Conservation (phyloP, 164 flowering plant genomes). For the Brasenia schreberi region DNA sequence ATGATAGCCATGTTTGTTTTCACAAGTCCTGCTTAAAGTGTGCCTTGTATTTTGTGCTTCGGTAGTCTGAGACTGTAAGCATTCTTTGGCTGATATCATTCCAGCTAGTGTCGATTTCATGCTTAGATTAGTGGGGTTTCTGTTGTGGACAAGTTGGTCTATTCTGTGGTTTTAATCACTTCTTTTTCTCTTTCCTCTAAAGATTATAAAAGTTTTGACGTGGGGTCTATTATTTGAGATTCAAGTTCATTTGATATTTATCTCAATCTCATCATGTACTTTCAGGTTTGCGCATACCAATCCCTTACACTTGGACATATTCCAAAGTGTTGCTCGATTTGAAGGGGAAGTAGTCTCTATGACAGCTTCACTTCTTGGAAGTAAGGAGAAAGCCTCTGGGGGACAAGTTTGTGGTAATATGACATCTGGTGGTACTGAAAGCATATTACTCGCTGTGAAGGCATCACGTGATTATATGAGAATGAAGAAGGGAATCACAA, state of each 20-base stretch:
- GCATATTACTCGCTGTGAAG: slow-evolving; percentile 85
- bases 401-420: slow-evolving; percentile 96
- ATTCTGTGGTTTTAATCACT: no score
- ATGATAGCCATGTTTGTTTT: no score
- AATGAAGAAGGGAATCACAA: slow-evolving; percentile 59
- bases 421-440: slow-evolving; percentile 99
- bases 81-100: no score
- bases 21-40: no score
- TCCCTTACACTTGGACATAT: slow-evolving; percentile 89
- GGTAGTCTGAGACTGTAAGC: no score
- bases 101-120: no score
- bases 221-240: not conserved
- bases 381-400: slow-evolving; percentile 72
- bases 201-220: no score
- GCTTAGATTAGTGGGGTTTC: no score
- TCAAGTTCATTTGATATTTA: not conserved
- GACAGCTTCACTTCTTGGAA: slow-evolving; percentile 89
- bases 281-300: slow-evolving; percentile 98
- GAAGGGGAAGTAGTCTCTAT: slow-evolving; percentile 94
- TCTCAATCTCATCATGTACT: not conserved
- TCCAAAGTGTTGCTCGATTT: slow-evolving; percentile 73
- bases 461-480: slow-evolving; percentile 94
- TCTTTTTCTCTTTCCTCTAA: no score
- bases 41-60: no score
- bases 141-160: no score